A percentile compares a stretch with the other conserved stretches of the same genome.
Conservation (phyloP, 2,329 filamentous ascomycete species). For the Trichoderma citrinoviride region DNA sequence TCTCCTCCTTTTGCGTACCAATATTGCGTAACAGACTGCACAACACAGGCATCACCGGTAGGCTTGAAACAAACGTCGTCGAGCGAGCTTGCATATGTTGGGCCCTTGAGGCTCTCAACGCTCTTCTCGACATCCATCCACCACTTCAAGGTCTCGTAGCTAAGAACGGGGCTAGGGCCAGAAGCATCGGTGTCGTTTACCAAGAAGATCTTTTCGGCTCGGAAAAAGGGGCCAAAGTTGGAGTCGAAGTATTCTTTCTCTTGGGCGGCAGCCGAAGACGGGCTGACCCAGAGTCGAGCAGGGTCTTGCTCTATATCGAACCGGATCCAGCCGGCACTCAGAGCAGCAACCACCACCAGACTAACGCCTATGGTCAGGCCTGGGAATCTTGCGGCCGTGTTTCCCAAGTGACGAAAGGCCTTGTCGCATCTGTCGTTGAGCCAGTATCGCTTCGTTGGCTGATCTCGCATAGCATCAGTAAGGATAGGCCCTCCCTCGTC, state of each 20-base stretch:
- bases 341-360: slow-evolving; percentile 69
- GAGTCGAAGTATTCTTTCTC: slow-evolving; percentile 93
- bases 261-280: slow-evolving; percentile 81
- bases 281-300: slow-evolving; percentile 94
- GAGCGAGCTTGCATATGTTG: slow-evolving; percentile 65
- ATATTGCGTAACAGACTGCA: slow-evolving; percentile 90
- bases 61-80: slow-evolving; percentile 94
- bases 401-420: slow-evolving; percentile 76
- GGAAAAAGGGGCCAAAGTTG: slow-evolving; percentile 94
- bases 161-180: slow-evolving; percentile 73
- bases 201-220: slow-evolving; percentile 87
- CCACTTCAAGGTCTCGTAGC: slow-evolving; percentile 85
- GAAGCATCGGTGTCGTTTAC: slow-evolving; percentile 75
- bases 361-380: slow-evolving; percentile 76
- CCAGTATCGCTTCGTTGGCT: slow-evolving; percentile 74
- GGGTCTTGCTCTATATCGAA: slow-evolving; percentile 91
- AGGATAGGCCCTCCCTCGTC: slow-evolving; percentile 81
- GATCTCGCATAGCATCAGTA: slow-evolving; percentile 72
- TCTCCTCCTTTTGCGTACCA: slow-evolving; percentile 61
- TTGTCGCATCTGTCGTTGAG: slow-evolving; percentile 81
- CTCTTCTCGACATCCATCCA: slow-evolving; percentile 88
- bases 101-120: slow-evolving; percentile 69
- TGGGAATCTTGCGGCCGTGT: slow-evolving; percentile 78
- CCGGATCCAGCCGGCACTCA: slow-evolving; percentile 83
- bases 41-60: slow-evolving; percentile 80